These are phyloP conservation scores for Ramaria rubella DNA, from an alignment of 768 basidiomycete species.

Conservation along the genomic window DNA sequence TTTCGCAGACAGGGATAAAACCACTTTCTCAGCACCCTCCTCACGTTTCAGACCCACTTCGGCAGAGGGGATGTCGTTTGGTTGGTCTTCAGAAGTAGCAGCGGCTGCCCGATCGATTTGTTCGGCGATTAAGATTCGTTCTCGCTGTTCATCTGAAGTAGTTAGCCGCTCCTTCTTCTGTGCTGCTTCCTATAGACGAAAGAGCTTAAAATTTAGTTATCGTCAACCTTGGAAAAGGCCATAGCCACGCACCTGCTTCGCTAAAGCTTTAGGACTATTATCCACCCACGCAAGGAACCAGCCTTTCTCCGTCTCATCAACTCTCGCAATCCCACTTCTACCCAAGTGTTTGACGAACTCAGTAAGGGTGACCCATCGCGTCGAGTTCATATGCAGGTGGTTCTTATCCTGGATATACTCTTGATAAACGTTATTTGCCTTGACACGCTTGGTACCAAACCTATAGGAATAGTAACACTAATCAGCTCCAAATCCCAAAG, in stretches of 20 bases:
- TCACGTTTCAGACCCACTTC: slow-evolving; percentile 67
- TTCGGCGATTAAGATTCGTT: slow-evolving; percentile 80
- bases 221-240: neutral
- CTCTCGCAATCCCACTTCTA: slow-evolving; percentile 75
- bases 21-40: slow-evolving; percentile 65
- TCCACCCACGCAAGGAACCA: slow-evolving; percentile 98
- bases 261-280: slow-evolving; percentile 88
- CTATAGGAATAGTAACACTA: slow-evolving; percentile 29
- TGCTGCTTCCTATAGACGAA: slow-evolving; percentile 56
- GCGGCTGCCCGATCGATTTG: slow-evolving; percentile 85
- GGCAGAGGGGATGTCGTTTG: slow-evolving; percentile 25
- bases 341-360: slow-evolving; percentile 92
- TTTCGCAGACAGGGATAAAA: slow-evolving; percentile 65
- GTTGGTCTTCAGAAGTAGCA: slow-evolving; percentile 29
- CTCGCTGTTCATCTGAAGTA: slow-evolving; percentile 90
- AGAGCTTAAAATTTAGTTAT: slow-evolving; percentile 2
- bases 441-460: slow-evolving; percentile 91
- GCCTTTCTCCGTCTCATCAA: slow-evolving; percentile 98
- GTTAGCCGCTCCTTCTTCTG: slow-evolving; percentile 89
- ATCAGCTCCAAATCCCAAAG: too few species aligned
- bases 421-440: slow-evolving; percentile 93
- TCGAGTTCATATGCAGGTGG: slow-evolving; percentile 98
- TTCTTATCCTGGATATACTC: slow-evolving; percentile 93
- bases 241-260: slow-evolving; percentile 62
- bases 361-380: slow-evolving; percentile 96